phyloP scores from a whole-genome alignment of 2,329 filamentous ascomycete species.

The Fusarium subglutinans region DNA sequence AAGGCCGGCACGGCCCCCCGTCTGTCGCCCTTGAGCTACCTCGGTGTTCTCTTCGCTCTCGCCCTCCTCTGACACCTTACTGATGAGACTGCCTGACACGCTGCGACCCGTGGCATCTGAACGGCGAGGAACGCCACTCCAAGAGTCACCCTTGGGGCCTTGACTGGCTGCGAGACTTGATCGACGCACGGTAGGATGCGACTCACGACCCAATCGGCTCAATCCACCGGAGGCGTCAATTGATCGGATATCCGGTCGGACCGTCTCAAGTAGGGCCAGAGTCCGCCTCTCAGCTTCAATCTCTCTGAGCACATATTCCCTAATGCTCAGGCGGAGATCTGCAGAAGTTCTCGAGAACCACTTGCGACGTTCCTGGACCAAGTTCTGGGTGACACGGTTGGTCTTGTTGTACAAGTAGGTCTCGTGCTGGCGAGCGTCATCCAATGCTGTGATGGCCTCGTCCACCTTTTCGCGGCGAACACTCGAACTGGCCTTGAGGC shows the following conservation, averaged over 20 bases:
- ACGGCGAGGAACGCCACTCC: conserved; percentile 91
- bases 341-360: conserved; percentile 89
- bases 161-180: conserved; percentile 85
- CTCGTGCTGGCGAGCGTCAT: conserved; percentile 87
- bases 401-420: conserved; percentile 85
- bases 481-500: conserved; percentile 85
- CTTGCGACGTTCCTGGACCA: conserved; percentile 85
- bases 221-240: conserved; percentile 93
- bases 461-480: conserved; percentile 96
- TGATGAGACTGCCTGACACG: conserved; percentile 76
- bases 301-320: conserved; percentile 92
- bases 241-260: conserved; percentile 89
- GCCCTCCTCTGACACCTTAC: conserved; percentile 71
- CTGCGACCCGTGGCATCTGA: conserved; percentile 82
- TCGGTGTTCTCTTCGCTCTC: conserved; percentile 56
- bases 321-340: conserved; percentile 84
- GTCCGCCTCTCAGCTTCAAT: conserved; percentile 96
- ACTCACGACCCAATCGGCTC: conserved; percentile 86
- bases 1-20: conserved; percentile 58
- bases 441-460: conserved; percentile 90
- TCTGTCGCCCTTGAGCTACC: conserved; percentile 48
- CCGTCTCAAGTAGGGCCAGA: conserved; percentile 90
- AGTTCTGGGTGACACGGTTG: conserved; percentile 85
- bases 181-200: conserved; percentile 79
- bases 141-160: conserved; percentile 96